These are phyloP conservation scores for Monilinia fructigena DNA, from an alignment of 2,329 filamentous ascomycete species.

Conservation along the genomic window DNA sequence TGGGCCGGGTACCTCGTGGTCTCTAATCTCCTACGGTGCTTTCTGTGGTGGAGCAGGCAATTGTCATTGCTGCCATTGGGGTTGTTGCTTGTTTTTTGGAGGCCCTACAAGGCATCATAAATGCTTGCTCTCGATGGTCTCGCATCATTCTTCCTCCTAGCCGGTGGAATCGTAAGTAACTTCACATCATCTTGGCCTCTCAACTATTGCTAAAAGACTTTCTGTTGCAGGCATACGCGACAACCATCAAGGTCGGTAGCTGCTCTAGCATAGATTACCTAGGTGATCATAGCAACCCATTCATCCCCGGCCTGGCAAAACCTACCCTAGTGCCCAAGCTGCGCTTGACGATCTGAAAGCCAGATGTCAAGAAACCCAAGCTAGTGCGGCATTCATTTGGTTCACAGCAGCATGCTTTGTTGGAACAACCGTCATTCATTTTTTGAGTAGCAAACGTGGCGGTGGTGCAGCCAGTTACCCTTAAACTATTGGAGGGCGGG, in stretches of 20 bases:
- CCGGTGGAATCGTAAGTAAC: constrained; percentile 35
- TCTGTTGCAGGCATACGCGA: constrained; percentile 33
- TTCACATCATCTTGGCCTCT: too few species aligned
- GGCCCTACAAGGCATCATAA: constrained; percentile 30
- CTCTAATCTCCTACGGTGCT: constrained; percentile 32
- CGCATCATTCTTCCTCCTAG: constrained; percentile 35
- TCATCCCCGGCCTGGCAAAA: constrained; percentile 21
- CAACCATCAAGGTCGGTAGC: constrained; percentile 30
- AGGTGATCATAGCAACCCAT: constrained; percentile 21
- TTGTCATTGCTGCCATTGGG: constrained; percentile 31
- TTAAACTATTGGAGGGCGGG: background rate
- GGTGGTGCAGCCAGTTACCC: background rate
- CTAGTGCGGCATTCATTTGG: constrained; percentile 73
- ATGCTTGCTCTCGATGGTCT: constrained; percentile 32
- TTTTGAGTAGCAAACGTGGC: constrained; percentile 23
- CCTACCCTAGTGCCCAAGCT: background rate
- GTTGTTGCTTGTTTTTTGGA: constrained; percentile 33
- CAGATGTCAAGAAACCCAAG: constrained; percentile 73
- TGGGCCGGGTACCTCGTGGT: constrained; percentile 29
- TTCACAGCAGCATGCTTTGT: constrained; percentile 67
- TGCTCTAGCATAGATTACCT: constrained; percentile 28
- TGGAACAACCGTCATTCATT: constrained; percentile 52
- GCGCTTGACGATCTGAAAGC: background rate
- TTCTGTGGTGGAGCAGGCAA: constrained; percentile 34
- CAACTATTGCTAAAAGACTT: background rate